Conservation (phyloP, 2,329 filamentous ascomycete species). For the Leptosphaerulina australis region DNA sequence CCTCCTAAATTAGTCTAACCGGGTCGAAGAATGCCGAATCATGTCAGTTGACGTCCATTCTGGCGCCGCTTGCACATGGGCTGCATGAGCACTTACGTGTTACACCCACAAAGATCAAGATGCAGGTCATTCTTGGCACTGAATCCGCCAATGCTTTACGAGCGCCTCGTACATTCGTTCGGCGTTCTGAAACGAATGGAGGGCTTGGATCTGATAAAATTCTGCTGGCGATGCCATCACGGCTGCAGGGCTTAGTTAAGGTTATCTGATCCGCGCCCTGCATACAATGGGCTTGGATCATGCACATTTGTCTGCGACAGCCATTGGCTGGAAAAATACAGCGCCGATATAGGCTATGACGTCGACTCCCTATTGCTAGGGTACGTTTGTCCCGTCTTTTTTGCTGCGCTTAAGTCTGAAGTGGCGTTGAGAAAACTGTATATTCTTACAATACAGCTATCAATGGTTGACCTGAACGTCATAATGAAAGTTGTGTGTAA, state of each 20-base stretch:
- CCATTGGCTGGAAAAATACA: conserved; percentile 6
- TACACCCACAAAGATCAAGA: conserved; percentile 13
- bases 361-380: conserved; percentile 11
- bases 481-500: not conserved
- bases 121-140: conserved; percentile 4
- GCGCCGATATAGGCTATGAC: conserved; percentile 12
- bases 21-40: conserved; percentile 7
- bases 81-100: conserved; percentile 28
- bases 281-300: conserved; percentile 14
- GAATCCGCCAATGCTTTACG: conserved; percentile 11
- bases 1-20: conserved; percentile 1
- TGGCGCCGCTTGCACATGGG: conserved; percentile 2
- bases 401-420: not conserved
- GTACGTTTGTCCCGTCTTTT: not conserved
- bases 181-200: not conserved
- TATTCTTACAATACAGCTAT: not conserved
- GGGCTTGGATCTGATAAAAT: conserved; percentile 26
- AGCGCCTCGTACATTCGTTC: conserved; percentile 16
- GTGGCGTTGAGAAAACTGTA: not conserved
- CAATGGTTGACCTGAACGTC: not conserved
- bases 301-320: not conserved
- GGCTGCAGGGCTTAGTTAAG: conserved; percentile 28
- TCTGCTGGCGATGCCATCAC: conserved; percentile 18
- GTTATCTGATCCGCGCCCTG: conserved; percentile 45
- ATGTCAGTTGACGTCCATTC: conserved; percentile 1